phyloP scores from a whole-genome alignment of 2,329 filamentous ascomycete genomes.

The Didymella lethalis region DNA sequence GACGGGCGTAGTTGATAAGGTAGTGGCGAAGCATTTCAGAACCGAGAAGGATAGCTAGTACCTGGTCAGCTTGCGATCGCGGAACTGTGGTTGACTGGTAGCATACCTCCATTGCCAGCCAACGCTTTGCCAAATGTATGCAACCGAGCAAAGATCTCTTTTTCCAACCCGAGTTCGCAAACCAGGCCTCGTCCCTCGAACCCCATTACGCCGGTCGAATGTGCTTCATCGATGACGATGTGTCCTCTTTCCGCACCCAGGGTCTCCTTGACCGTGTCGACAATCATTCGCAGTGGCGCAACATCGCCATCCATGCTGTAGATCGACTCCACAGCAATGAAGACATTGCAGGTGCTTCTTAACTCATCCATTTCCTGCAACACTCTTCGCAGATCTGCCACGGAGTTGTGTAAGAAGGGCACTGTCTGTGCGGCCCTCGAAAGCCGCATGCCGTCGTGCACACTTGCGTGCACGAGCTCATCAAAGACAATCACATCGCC shows the following conservation, averaged over 20 bases:
- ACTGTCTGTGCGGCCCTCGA: conserved; percentile 62
- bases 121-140: conserved; percentile 74
- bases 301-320: conserved; percentile 89
- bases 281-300: conserved; percentile 68
- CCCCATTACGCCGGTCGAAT: conserved; percentile 69
- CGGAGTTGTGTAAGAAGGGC: conserved; percentile 66
- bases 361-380: conserved; percentile 47
- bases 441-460: conserved; percentile 75
- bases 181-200: conserved; percentile 65
- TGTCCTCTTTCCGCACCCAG: conserved; percentile 67
- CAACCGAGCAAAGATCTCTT: conserved; percentile 64
- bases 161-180: conserved; percentile 59
- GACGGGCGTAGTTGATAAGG: conserved; percentile 50
- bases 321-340: conserved; percentile 46
- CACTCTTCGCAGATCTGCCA: conserved; percentile 52
- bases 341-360: conserved; percentile 36
- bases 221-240: conserved; percentile 73
- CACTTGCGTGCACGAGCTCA: conserved; percentile 78
- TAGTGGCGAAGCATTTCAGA: conserved; percentile 43
- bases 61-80: background rate
- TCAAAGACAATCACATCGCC: conserved; percentile 68
- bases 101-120: conserved; percentile 72
- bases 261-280: conserved; percentile 63
- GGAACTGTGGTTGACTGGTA: background rate
- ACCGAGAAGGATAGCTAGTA: conserved; percentile 44